These are phyloP conservation scores for Beauveria caledonica DNA, from an alignment of 2,329 filamentous ascomycete species.

Conservation along the genomic window DNA sequence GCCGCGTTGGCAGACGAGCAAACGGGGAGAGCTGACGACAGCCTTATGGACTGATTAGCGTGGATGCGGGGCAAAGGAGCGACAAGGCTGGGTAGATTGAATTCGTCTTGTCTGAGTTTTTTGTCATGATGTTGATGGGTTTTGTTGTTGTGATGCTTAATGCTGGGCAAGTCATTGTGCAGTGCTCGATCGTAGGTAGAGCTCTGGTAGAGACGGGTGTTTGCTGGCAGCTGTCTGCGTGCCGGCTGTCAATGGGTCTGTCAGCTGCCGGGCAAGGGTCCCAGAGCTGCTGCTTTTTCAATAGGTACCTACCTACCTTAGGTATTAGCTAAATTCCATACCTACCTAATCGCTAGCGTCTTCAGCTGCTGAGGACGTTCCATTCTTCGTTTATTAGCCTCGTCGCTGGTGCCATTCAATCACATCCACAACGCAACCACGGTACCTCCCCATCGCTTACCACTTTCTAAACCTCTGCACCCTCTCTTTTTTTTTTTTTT, in stretches of 20 bases:
- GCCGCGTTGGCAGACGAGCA: conserved; percentile 1
- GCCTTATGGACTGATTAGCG: conserved; percentile 3
- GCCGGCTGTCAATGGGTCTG: neutral
- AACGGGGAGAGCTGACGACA: conserved; percentile 7
- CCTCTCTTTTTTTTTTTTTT: neutral
- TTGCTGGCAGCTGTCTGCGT: neutral
- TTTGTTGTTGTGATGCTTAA: neutral
- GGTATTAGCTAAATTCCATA: too few relatives aligned
- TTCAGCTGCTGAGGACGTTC: neutral
- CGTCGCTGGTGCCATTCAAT: neutral
- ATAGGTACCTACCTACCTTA: too few relatives aligned
- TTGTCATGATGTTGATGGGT: neutral
- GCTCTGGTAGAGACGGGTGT: neutral
- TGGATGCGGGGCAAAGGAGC: neutral
- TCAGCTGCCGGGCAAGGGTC: neutral
- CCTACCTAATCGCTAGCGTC: neutral
- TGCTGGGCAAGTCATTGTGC: neutral
- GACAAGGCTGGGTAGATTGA: neutral
- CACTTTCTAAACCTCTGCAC: neutral
- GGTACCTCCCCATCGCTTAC: neutral
- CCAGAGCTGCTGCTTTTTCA: neutral
- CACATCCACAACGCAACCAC: neutral
- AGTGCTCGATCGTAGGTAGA: too few relatives aligned
- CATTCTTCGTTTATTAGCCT: neutral
- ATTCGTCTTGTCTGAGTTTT: neutral